These are phyloP conservation scores for Niebla homalea DNA, from an alignment of 495 filamentous ascomycete species.

Conservation along the genomic window DNA sequence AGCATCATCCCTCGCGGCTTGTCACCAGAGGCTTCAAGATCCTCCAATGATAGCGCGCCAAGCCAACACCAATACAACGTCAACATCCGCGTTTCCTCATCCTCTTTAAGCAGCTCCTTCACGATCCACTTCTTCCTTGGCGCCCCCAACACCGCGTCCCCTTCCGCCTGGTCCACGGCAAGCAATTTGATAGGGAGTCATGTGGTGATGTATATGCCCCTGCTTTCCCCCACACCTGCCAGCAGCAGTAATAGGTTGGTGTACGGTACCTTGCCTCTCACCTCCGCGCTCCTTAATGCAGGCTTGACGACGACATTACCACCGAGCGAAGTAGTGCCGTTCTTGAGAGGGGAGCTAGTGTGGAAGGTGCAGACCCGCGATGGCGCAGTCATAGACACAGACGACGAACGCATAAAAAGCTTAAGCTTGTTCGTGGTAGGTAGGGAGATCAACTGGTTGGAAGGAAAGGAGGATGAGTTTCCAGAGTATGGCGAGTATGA, in stretches of 20 bases:
- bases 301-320: constrained; percentile 30
- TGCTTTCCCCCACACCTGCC: not conserved
- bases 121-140: constrained; percentile 51
- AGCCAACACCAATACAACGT: constrained; percentile 41
- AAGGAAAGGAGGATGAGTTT: constrained; percentile 9
- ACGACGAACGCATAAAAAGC: not conserved
- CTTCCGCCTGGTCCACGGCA: constrained; percentile 28
- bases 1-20: not conserved
- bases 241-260: not conserved
- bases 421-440: constrained; percentile 11
- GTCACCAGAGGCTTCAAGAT: not conserved
- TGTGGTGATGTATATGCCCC: constrained; percentile 5
- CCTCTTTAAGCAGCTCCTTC: constrained; percentile 40
- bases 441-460: constrained; percentile 3
- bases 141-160: constrained; percentile 21
- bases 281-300: constrained; percentile 30
- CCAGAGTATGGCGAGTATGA: constrained; percentile 11
- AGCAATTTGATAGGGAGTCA: constrained; percentile 33
- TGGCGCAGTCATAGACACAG: not conserved
- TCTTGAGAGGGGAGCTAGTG: constrained; percentile 31
- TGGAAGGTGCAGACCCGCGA: constrained; percentile 18
- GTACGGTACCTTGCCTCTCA: constrained; percentile 43
- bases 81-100: constrained; percentile 41
- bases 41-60: constrained; percentile 6
- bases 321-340: constrained; percentile 26